Base-by-base conservation (phyloP, 345 rosid genomes). In the Acer yangbiense region DNA sequence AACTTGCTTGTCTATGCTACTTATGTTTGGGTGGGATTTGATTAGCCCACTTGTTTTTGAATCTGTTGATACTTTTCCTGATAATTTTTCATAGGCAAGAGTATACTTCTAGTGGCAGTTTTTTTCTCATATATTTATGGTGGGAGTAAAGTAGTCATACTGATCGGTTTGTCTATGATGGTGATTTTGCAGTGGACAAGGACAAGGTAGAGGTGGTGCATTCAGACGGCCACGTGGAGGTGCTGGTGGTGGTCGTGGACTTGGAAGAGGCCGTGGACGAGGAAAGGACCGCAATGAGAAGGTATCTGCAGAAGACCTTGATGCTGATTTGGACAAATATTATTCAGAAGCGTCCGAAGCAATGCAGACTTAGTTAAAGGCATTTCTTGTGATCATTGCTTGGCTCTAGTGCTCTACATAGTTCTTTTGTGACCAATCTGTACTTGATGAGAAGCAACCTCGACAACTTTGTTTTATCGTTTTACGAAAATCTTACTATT, bases 311-410 rank as follows among this genome's bases (percentile, higher is more conserved):
- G 98, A 94, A 70, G 98, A 93, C 84, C 98, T 94, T 68, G 98
- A 97, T 70, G 98, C 99, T 20, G 98, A 97, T 85, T 84, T 97
- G 79, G 98, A 88, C 81, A 93, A 91, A 85, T 97, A 94, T 79
- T 94, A 90, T 75, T 68, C 95, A 2, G 94, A 85, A 82, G 84
- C 94, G 54, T 76, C 95, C 2, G 94, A 85, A 80, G 84, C 93
- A 62, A 94, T 97, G 99, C 88, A 94, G 86, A 88, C 87, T 7
- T 67, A 94, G 73, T 80, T 89, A 75, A 87, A 41, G 55, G 80
- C 70, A 48, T 58, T 60, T 61, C 52, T 73, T 72, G 18, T 80
- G 70, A 60, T 76, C 57, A 50, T 27, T 69, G 58, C 80, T 62
- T 71, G 73, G 50, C 14, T 69, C 32, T 29, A 2, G 32, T 29